phyloP scores from a whole-genome alignment of 106 monocot species.

The Acorus gramineus region DNA sequence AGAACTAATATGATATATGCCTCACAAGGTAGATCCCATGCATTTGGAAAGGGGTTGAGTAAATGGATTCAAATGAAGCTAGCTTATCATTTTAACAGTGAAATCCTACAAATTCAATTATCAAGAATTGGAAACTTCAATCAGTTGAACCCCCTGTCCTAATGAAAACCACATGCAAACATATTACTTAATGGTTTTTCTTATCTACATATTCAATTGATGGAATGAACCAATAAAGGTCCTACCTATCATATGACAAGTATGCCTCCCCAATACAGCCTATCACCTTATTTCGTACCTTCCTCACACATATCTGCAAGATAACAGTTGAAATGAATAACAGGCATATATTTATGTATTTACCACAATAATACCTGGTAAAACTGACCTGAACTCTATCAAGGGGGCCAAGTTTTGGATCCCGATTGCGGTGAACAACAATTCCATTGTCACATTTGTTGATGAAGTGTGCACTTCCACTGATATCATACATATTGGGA shows the following conservation, averaged over 20 bases:
- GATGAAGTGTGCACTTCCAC: constrained; percentile 96
- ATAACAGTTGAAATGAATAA: background rate
- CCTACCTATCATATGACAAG: constrained; percentile 69
- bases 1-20: no score
- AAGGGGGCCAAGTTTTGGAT: constrained; percentile 47
- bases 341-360: background rate
- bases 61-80: no score
- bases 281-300: constrained; percentile 80
- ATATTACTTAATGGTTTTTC: no score
- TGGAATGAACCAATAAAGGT: background rate
- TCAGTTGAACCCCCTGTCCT: no score
- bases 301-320: constrained; percentile 65
- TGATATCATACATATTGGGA: constrained; percentile 92
- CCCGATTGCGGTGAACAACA: constrained; percentile 74
- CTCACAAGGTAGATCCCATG: no score
- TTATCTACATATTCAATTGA: no score
- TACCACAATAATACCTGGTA: background rate
- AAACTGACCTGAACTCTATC: constrained; percentile 54
- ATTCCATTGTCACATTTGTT: constrained; percentile 99
- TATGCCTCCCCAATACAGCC: constrained; percentile 70
- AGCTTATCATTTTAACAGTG: no score
- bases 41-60: no score
- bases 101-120: no score
- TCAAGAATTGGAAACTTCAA: no score
- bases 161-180: no score